Conservation (phyloP, 768 basidiomycete species). For the Tricholoma hemisulphureum region DNA sequence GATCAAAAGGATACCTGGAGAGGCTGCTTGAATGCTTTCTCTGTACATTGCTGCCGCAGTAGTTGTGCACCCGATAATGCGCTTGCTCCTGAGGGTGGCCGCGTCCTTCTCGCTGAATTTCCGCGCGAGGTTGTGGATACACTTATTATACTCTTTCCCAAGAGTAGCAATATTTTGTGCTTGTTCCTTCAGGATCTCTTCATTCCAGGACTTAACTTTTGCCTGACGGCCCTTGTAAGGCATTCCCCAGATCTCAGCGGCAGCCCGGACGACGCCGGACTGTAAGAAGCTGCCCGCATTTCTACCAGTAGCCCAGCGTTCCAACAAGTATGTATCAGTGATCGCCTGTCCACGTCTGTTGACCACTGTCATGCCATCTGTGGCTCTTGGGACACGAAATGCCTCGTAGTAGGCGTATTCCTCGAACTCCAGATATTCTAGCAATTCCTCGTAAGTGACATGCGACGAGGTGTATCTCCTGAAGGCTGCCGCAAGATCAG, state of each 20-base stretch:
- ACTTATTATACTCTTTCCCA: neutral
- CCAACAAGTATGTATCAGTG: neutral
- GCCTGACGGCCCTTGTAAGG: neutral
- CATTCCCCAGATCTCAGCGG: neutral
- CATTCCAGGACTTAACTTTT: neutral
- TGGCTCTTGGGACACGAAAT: neutral
- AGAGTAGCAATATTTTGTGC: neutral
- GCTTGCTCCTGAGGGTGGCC: slow-evolving; percentile 28
- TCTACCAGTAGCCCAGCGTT: neutral
- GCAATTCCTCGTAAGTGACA: neutral
- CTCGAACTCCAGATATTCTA: neutral
- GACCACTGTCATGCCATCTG: neutral
- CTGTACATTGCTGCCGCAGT: slow-evolving; percentile 63
- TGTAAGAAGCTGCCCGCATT: neutral
- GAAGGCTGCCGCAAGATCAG: neutral
- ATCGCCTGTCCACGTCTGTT: neutral
- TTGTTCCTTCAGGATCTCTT: neutral
- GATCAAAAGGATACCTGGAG: slow-evolving; percentile 54
- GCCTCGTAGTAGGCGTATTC: neutral
- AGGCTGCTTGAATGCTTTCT: slow-evolving; percentile 42
- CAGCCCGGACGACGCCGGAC: neutral
- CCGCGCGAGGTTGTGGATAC: neutral
- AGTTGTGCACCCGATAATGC: slow-evolving; percentile 66
- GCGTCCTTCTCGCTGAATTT: neutral
- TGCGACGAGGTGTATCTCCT: neutral